Conservation (phyloP, 805 yeast genomes). For the Starmerella riodocensis region DNA sequence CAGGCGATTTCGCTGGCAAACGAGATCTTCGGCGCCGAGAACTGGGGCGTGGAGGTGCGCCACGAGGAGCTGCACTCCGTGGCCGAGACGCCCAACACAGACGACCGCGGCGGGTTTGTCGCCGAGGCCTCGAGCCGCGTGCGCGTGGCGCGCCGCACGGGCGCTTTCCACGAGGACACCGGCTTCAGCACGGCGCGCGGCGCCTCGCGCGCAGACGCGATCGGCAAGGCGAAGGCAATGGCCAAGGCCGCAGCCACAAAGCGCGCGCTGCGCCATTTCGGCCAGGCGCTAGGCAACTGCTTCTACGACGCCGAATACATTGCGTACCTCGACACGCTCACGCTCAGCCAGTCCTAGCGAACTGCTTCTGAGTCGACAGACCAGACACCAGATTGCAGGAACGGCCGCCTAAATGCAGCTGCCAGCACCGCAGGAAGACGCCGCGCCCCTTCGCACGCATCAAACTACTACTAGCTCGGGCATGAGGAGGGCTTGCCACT, state of each 20-base stretch:
- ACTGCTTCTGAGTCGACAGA: too few species aligned
- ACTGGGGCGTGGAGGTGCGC: conserved; percentile 9
- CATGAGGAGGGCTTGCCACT: too few species aligned
- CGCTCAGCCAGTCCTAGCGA: neutral
- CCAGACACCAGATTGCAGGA: too few species aligned
- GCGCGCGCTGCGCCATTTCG: conserved; percentile 66
- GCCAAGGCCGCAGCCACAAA: conserved; percentile 59
- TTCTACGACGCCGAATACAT: conserved; percentile 26
- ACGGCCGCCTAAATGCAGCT: too few species aligned
- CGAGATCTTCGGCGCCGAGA: conserved; percentile 12
- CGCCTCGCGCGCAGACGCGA: conserved; percentile 47
- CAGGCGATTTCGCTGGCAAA: conserved; percentile 12
- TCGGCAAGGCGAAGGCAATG: conserved; percentile 68
- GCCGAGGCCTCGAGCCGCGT: conserved; percentile 28
- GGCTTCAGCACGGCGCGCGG: conserved; percentile 63
- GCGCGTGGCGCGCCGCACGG: conserved; percentile 62
- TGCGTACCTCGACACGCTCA: conserved; percentile 2
- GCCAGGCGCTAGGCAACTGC: conserved; percentile 52
- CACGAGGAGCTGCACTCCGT: neutral
- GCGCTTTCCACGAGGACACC: conserved; percentile 64
- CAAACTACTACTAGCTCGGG: too few species aligned
- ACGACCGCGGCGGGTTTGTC: neutral
- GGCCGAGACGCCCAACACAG: neutral
- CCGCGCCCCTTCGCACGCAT: too few species aligned
- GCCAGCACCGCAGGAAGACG: too few species aligned